Conservation (phyloP, 225 moss, liverwort and hornwort species). For the Neckera pumila region DNA sequence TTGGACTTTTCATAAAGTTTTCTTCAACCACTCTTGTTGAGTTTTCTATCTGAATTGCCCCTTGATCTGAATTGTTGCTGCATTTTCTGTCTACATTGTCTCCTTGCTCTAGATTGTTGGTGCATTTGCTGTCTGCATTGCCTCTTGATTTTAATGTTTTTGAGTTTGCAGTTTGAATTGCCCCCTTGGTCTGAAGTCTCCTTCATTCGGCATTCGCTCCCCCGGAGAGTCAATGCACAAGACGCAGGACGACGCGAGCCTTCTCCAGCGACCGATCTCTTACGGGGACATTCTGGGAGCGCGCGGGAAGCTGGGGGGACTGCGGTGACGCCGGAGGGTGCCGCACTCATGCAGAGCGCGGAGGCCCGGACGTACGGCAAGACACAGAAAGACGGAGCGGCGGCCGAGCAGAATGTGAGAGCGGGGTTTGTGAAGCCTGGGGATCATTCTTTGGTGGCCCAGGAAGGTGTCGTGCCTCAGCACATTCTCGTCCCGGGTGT, state of each 20-base stretch:
- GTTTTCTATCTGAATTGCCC: neutral
- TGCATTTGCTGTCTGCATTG: neutral
- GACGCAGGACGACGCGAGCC: conserved; percentile 6
- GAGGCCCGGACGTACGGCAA: conserved; percentile 54
- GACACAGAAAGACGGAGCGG: conserved; percentile 56
- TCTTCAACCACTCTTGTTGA: neutral
- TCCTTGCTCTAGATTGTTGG: neutral
- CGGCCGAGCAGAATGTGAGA: conserved; percentile 45
- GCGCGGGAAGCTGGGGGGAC: neutral
- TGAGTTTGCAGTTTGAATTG: neutral
- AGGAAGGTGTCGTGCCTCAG: conserved; percentile 44
- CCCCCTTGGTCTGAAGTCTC: neutral
- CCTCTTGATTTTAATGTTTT: neutral
- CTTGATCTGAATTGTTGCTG: neutral
- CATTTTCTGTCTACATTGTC: neutral
- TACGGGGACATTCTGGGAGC: conserved; percentile 45
- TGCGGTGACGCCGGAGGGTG: conserved; percentile 54
- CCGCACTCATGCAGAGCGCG: conserved; percentile 71
- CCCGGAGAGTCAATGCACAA: conserved; percentile 33
- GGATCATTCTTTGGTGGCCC: conserved; percentile 49
- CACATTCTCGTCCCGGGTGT: conserved; percentile 47
- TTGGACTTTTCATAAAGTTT: neutral
- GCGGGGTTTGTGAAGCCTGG: conserved; percentile 32
- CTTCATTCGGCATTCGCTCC: conserved; percentile 46
- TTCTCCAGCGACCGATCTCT: conserved; percentile 34